Conservation (phyloP, 352 stramenopile species). For the Phytophthora citricola region DNA sequence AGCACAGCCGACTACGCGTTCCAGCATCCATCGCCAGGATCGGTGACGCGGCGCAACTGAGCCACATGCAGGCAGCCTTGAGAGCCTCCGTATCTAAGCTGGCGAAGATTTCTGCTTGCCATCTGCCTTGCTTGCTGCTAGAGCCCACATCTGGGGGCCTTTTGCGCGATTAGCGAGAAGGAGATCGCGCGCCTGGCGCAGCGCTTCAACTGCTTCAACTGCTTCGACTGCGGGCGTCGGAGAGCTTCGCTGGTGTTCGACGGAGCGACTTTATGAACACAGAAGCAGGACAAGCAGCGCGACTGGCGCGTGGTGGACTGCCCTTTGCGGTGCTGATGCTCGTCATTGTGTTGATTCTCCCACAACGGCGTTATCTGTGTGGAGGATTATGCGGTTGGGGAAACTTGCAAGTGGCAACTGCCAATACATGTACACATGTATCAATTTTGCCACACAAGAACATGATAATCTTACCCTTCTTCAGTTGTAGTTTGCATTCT, state of each 20-base stretch:
- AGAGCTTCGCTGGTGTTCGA: slow-evolving; percentile 23
- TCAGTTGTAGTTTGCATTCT: no score
- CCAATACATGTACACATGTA: no score
- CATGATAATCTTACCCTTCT: no score
- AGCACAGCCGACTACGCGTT: slow-evolving; percentile 2
- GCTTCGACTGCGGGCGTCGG: slow-evolving; percentile 9
- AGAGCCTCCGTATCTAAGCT: not conserved
- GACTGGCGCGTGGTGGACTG: not conserved
- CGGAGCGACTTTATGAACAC: slow-evolving; percentile 8
- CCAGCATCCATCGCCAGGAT: slow-evolving; percentile 8
- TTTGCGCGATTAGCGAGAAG: slow-evolving; percentile 21
- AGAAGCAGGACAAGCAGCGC: slow-evolving; percentile 14
- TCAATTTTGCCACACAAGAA: no score
- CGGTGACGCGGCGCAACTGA: slow-evolving; percentile 6
- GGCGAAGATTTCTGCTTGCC: not conserved
- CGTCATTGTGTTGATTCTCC: not conserved
- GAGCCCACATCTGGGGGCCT: not conserved
- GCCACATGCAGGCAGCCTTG: not conserved
- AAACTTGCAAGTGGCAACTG: no score
- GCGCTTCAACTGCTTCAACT: slow-evolving; percentile 12
- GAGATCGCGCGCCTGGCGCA: not conserved
- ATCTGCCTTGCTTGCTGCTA: not conserved
- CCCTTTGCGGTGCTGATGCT: not conserved
- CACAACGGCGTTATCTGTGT: not conserved
- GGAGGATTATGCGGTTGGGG: no score